A percentile compares a stretch with the other conserved stretches of the same genome.
phyloP scores from a whole-genome alignment of 495 filamentous ascomycete genomes.

The Halenospora varia region DNA sequence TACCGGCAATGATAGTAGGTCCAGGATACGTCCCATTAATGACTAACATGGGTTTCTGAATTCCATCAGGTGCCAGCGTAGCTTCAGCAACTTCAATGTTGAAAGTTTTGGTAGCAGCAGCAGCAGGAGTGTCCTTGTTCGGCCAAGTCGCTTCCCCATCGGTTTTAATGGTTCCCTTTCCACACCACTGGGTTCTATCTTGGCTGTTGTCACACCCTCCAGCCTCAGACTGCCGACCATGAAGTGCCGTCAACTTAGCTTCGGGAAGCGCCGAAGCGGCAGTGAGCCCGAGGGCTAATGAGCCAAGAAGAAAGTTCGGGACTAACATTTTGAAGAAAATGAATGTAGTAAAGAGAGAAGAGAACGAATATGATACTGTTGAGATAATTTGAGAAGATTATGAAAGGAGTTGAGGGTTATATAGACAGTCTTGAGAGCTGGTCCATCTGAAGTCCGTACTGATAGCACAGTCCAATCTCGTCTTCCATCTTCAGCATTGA shows the following conservation, averaged over 20 bases:
- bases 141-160: not conserved
- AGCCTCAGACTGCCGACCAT: not conserved
- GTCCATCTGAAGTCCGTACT: too few species aligned
- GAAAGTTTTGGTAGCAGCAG: conserved; percentile 32
- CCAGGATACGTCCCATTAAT: conserved; percentile 42
- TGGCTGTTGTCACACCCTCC: not conserved
- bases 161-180: not conserved
- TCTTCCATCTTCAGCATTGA: too few species aligned
- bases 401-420: not conserved
- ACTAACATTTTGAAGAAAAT: not conserved
- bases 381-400: not conserved
- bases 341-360: not conserved
- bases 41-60: conserved; percentile 31
- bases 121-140: conserved; percentile 23
- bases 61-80: conserved; percentile 43
- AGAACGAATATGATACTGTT: not conserved
- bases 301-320: not conserved
- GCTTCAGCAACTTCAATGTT: conserved; percentile 36
- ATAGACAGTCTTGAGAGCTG: not conserved
- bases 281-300: not conserved
- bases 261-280: not conserved
- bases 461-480: too few species aligned
- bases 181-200: not conserved
- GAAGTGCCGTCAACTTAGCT: not conserved
- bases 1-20: conserved; percentile 25